These are phyloP conservation scores for Fusarium temperatum DNA, from an alignment of 2,329 filamentous ascomycete species.

Conservation along the genomic window DNA sequence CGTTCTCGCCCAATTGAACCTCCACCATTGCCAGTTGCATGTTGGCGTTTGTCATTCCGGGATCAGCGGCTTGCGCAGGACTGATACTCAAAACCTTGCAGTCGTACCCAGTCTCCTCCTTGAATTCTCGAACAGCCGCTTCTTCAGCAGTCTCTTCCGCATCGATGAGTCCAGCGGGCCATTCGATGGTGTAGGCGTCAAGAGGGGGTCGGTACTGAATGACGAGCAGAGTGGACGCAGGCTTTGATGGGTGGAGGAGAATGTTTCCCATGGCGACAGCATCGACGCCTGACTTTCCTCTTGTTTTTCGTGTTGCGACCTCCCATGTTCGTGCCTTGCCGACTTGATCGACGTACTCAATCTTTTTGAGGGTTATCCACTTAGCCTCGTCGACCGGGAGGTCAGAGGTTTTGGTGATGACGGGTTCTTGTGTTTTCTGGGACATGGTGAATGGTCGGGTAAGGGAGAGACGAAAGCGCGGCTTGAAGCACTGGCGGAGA, in stretches of 20 bases:
- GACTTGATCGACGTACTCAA: constrained; percentile 42
- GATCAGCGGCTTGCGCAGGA: constrained; percentile 36
- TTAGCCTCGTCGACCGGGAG: constrained; percentile 34
- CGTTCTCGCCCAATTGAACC: constrained; percentile 31
- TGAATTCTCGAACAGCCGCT: constrained; percentile 40
- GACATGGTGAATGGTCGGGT: constrained; percentile 14
- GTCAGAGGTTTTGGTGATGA: constrained; percentile 38
- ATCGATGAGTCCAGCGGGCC: constrained; percentile 41
- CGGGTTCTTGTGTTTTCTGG: constrained; percentile 36
- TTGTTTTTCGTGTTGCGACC: constrained; percentile 40
- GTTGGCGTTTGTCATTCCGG: constrained; percentile 41
- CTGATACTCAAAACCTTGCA: constrained; percentile 38
- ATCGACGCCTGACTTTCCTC: constrained; percentile 37
- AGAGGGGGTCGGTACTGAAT: constrained; percentile 42
- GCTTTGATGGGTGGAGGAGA: constrained; percentile 39
- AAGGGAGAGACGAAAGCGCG: background rate
- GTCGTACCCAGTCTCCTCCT: constrained; percentile 40
- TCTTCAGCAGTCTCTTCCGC: constrained; percentile 38
- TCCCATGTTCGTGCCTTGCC: constrained; percentile 41
- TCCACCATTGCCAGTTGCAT: constrained; percentile 43
- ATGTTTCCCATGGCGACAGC: constrained; percentile 43
- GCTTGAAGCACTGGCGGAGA: background rate
- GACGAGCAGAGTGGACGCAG: constrained; percentile 39
- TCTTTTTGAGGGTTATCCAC: constrained; percentile 41
- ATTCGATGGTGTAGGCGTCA: constrained; percentile 41